Conservation (phyloP, 2,329 filamentous ascomycete genomes). For the Arthroderma sp. region DNA sequence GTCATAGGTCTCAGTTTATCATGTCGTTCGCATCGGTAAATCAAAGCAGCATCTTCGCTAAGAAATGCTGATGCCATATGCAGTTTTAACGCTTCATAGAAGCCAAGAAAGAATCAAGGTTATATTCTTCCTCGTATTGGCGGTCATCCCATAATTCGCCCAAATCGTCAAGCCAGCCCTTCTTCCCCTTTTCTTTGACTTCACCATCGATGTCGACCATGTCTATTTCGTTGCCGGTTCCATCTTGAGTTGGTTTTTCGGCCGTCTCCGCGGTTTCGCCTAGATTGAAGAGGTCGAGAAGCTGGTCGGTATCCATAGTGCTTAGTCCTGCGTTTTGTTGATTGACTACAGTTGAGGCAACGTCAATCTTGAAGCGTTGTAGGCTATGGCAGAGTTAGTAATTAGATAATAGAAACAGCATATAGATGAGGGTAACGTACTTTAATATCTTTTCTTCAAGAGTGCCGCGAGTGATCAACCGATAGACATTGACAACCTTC, state of each 20-base stretch:
- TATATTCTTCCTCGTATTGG: conserved; percentile 97
- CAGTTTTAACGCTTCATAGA: conserved; percentile 54
- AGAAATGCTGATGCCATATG: neutral
- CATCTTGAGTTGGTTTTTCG: conserved; percentile 52
- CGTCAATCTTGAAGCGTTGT: conserved; percentile 98
- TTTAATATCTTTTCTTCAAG: conserved; percentile 95
- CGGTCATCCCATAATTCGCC: conserved; percentile 95
- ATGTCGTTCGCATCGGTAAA: neutral
- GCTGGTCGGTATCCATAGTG: conserved; percentile 98
- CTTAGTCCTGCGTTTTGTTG: conserved; percentile 91
- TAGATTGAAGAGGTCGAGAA: conserved; percentile 89
- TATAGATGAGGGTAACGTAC: conserved; percentile 36
- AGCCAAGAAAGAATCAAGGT: conserved; percentile 87
- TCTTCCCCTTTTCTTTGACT: conserved; percentile 85
- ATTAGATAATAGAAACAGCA: neutral
- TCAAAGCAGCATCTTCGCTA: neutral
- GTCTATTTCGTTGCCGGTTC: conserved; percentile 49
- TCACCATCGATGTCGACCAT: conserved; percentile 92
- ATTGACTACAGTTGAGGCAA: conserved; percentile 95
- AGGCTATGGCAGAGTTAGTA: conserved; percentile 44
- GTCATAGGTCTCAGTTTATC: neutral
- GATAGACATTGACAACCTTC: conserved; percentile 99
- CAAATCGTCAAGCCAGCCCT: conserved; percentile 87
- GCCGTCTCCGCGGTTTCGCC: conserved; percentile 52
- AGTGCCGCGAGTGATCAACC: conserved; percentile 87